Base-by-base conservation (phyloP, 83 land plant species). In the Diphasiastrum complanatum region DNA sequence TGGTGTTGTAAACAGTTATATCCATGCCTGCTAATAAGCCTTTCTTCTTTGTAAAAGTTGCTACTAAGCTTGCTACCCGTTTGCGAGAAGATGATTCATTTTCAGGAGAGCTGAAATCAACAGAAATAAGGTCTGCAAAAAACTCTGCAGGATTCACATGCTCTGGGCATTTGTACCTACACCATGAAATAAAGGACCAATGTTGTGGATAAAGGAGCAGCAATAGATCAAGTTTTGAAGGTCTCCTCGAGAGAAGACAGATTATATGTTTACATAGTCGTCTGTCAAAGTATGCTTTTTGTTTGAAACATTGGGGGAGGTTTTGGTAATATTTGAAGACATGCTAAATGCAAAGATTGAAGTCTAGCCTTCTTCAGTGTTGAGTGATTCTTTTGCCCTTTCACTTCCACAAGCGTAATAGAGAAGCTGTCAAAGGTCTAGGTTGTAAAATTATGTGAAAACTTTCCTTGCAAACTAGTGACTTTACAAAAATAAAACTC, bases 141-240 rank as follows among this genome's bases (percentile, higher is more conserved):
- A 83, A 89, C 37, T 95, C 99, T 47, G 99, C 99, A 33, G 99
- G 97, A 69, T 95, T 95, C 26, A 77, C 84, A 67, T 95, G 99
- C 65, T 86, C 85, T 22, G 89, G 93, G 56, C 99, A 95, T 18
- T 12, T 2, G 50, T 83, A 80, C 86, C 97, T 91, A 75, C 34
- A 57, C 29, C 68, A 53, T 54, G 27, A 51, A 27, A 37, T 0
- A 54, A 27, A 30, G 28, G n/a, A n/a, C n/a, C n/a, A n/a, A n/a
- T n/a, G n/a, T n/a, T n/a, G n/a, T n/a, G n/a, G n/a, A n/a, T n/a
- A n/a, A n/a, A n/a, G n/a, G n/a, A n/a, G n/a, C n/a, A n/a, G n/a
- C n/a, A n/a, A n/a, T n/a, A n/a, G n/a, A n/a, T n/a, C n/a, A n/a
- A n/a, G n/a, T n/a, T n/a, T n/a, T n/a, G n/a, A n/a, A n/a, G n/a